Conservation (phyloP, 2,329 filamentous ascomycete genomes). For the Colletotrichum sp. region DNA sequence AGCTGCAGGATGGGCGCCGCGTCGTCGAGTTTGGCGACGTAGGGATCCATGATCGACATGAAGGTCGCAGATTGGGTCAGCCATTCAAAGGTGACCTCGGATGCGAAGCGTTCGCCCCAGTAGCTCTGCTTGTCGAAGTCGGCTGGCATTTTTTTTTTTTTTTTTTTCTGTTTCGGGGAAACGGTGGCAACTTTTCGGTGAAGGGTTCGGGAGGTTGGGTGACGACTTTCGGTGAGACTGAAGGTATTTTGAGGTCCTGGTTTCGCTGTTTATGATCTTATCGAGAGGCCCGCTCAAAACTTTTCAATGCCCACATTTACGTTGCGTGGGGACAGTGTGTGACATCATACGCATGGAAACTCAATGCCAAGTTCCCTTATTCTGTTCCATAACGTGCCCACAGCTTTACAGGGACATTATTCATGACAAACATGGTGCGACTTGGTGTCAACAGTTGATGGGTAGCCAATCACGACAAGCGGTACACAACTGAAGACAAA, state of each 20-base stretch:
- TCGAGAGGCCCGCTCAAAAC: background rate
- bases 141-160: background rate
- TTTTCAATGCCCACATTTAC: slow-evolving; percentile 18
- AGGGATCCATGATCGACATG: slow-evolving; percentile 41
- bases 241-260: background rate
- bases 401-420: background rate
- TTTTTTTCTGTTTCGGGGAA: background rate
- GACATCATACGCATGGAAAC: slow-evolving; percentile 6
- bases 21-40: slow-evolving; percentile 32
- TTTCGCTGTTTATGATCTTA: background rate
- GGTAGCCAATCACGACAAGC: background rate
- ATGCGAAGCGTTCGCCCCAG: slow-evolving; percentile 52
- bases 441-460: background rate
- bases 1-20: slow-evolving; percentile 47
- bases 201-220: background rate
- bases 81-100: slow-evolving; percentile 54
- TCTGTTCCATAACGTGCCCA: background rate
- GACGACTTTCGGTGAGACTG: background rate
- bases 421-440: background rate
- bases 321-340: background rate
- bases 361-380: background rate
- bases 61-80: slow-evolving; percentile 47
- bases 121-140: slow-evolving; percentile 56
- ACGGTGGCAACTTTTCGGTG: background rate
- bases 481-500: background rate